phyloP scores from a whole-genome alignment of 305 asterid species.

The Ilex paraguariensis region DNA sequence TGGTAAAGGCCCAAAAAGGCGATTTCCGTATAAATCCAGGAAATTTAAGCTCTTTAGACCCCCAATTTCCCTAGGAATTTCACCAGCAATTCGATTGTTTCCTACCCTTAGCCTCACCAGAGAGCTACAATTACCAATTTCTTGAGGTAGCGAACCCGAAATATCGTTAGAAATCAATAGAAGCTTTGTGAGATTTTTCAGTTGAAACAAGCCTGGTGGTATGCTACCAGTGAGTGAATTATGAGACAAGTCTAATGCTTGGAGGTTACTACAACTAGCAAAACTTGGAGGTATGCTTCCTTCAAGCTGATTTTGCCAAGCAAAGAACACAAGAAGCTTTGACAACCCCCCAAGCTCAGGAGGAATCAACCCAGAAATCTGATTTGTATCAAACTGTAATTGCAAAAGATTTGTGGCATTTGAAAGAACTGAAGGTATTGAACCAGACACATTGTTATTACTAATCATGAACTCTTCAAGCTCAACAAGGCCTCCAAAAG shows the following conservation, averaged over 20 bases:
- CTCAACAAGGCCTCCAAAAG: constrained; percentile 34
- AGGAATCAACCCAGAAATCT: constrained; percentile 43
- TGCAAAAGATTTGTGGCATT: constrained; percentile 29
- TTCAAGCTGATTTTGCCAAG: constrained; percentile 42
- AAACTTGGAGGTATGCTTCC: constrained; percentile 38
- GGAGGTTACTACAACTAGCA: constrained; percentile 35
- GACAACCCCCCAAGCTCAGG: constrained; percentile 34
- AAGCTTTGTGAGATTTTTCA: constrained; percentile 41
- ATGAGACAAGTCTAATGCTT: constrained; percentile 39
- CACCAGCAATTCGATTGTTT: constrained; percentile 32
- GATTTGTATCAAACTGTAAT: constrained; percentile 38
- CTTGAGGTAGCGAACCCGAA: constrained; percentile 33
- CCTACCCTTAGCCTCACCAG: constrained; percentile 43
- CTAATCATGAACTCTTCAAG: constrained; percentile 42
- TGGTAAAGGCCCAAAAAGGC: constrained; percentile 36
- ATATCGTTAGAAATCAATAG: constrained; percentile 39
- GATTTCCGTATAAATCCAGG: constrained; percentile 39
- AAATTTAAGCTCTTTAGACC: constrained; percentile 37
- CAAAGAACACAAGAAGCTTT: constrained; percentile 36
- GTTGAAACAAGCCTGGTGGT: constrained; percentile 29
- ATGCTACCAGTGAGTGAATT: constrained; percentile 45
- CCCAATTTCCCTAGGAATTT: constrained; percentile 33
- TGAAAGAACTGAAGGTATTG: constrained; percentile 34
- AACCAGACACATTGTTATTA: constrained; percentile 41
- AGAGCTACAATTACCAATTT: constrained; percentile 34